A percentile compares a stretch with the other conserved stretches of the same genome.
These are phyloP conservation scores for Clitopilus hobsonii DNA, from an alignment of 768 basidiomycete genomes.

Conservation along the genomic window DNA sequence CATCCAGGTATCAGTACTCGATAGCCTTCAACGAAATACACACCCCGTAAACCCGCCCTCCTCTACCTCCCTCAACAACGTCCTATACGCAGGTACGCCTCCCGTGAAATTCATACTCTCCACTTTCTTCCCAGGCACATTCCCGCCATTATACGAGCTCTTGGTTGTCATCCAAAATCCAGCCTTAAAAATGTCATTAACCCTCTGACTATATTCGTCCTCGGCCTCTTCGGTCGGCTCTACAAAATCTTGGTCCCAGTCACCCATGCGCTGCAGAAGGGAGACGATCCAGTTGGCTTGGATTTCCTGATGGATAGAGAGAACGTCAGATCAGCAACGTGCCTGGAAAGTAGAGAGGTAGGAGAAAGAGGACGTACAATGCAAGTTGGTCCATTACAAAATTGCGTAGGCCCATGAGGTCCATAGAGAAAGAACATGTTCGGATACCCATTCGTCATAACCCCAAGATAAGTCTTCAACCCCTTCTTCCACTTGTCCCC, in stretches of 20 bases:
- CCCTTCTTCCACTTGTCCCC: constrained; percentile 12
- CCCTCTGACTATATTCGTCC: neutral
- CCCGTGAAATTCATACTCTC: constrained; percentile 11
- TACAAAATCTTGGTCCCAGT: neutral
- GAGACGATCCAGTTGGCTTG: constrained; percentile 11
- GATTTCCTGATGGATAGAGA: constrained; percentile 5
- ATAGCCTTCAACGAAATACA: neutral
- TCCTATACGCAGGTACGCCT: constrained; percentile 9
- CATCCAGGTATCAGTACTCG: too few species aligned
- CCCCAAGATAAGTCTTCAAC: constrained; percentile 12
- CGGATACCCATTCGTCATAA: constrained; percentile 8
- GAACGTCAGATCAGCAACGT: neutral
- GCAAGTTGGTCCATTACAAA: constrained; percentile 11
- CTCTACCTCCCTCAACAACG: constrained; percentile 3
- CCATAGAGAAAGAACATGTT: constrained; percentile 15
- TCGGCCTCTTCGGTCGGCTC: constrained; percentile 5
- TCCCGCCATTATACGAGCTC: constrained; percentile 11
- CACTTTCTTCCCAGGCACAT: constrained; percentile 11
- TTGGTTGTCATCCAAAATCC: constrained; percentile 1
- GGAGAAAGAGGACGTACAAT: constrained; percentile 5
- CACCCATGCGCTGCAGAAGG: constrained; percentile 8
- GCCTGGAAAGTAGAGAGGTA: neutral
- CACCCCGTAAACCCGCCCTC: constrained; percentile 7
- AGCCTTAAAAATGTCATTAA: constrained; percentile 1
- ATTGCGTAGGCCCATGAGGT: constrained; percentile 11